Evolutionary conservation across 805 yeast genomes (phyloP), one percentile per base, ranked within the genome.

Genomic region (Kodamaea kaohsiungensis): DNA sequence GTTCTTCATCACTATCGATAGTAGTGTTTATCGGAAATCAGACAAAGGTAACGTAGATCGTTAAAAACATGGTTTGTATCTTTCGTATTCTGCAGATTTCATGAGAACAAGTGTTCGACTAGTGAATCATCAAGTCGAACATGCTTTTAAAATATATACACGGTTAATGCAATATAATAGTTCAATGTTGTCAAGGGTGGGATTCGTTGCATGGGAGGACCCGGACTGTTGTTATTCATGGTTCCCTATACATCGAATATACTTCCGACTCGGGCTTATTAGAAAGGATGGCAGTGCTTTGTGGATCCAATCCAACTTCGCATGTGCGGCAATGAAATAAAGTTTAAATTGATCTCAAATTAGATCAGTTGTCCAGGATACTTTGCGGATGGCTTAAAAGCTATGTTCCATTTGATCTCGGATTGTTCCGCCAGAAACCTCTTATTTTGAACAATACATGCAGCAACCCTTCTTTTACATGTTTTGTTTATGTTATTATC

Each of bases 351-450:
- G 13, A 30, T 30, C 35, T 30, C 35, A 30, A 22, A 30, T 12
- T 30, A 30, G 35, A 9, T 12, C 10, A 30, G 35, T 30, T 30
- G 35, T 30, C 35, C 10, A 30, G 35, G 35, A 30, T 30, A 30
- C 35, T 2, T 12, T 30, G 13, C 25, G 25, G 25, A 30, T 12
- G 10, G 35, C 10, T 8, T 5, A 9, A 12, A 12, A 2, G 35
- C 8, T 2, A 9, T 4, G 35, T 5, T 30, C 10, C 25, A 4
- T 4, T 22, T 30, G 35, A 30, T 30, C 35, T 8, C 35, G 35
- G 35, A 5, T 12, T 30, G 35, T 30, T 54, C 52, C 52, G 47
- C 30, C 51, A 54, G 39, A 47, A 27, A 19, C 39, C 27, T 19
- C 22, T 18, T 35, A n/a, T 35, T 15, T 8, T 35, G 46, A 18